Base-by-base conservation (phyloP, 352 stramenopile genomes). In the Globisporangium paddicum region DNA sequence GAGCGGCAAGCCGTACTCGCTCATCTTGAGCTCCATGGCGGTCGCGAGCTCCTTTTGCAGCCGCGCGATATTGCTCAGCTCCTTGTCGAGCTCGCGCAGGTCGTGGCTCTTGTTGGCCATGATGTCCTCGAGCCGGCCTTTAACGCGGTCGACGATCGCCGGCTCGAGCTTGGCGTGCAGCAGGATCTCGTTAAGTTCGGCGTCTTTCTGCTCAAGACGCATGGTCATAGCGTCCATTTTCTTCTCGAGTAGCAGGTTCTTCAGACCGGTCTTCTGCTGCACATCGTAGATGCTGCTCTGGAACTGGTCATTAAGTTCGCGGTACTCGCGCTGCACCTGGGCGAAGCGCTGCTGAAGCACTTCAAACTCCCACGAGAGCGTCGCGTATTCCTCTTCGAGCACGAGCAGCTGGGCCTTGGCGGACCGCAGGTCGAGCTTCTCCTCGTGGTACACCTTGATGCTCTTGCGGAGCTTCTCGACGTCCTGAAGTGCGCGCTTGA, bases 201-300 rank as follows among this genome's bases (percentile, higher is more conserved):
- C 96, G 42, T 96, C 93, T 34, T 90, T 94, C 58, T 96, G 88
- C 57, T 98, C 91, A 8, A 96, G 77, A 25, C 85, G 79, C 49
- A 94, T 60, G 5, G 71, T 81, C 51, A 98, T 73, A 7, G 82
- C 81, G 26, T 72, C 72, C 60, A 98, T 88, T 62, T 98, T 98
- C 59, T 96, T 97, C 66, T 99, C 95, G 8, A 98, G 77, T 16
- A 98, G 62, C 32, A 98, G 64, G 47, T 97, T 97, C 62, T 96
- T 90, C 58, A 98, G 96, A 18, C 92, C 91, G 8, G 78, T 86
- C 64, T 97, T 97, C 45, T 98, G 95, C 67, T 98, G 89, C 11
- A 98, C 90, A 19, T 96, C 81, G 74, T 96, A 97, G 26, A 98
- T 91, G 32, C 83, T 93, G 11, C 63, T 60, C 61, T 96, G 82